Evolutionary conservation across 805 yeast species (phyloP).

Genomic region (Helenozyma rhizophorensis): DNA sequence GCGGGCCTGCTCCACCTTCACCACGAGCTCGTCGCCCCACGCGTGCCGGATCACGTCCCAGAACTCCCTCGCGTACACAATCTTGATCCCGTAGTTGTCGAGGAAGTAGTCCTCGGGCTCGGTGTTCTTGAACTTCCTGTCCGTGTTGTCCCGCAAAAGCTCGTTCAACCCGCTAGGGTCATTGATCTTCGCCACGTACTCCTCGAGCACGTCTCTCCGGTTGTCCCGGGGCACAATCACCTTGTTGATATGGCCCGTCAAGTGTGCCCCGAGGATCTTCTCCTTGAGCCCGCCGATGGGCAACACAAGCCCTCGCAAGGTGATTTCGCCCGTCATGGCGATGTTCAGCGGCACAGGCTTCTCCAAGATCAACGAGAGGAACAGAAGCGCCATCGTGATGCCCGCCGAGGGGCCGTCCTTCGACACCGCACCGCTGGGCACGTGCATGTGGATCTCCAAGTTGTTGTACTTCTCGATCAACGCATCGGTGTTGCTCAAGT

Average conservation of each 20-base stretch:
- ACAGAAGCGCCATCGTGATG: conserved; percentile 46
- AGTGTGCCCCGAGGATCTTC: conserved; percentile 73
- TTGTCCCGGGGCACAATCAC: conserved; percentile 71
- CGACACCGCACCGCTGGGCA: conserved; percentile 45
- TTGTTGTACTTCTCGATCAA: conserved; percentile 44
- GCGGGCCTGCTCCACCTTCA: conserved; percentile 13
- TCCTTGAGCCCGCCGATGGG: conserved; percentile 84
- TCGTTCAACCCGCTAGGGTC: conserved; percentile 30
- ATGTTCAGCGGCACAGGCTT: conserved; percentile 43
- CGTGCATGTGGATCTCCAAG: conserved; percentile 53
- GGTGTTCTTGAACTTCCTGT: conserved; percentile 24
- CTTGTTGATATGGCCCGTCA: conserved; percentile 51
- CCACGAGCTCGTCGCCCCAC: conserved; percentile 54
- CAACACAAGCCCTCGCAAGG: conserved; percentile 69
- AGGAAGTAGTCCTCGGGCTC: conserved; percentile 49
- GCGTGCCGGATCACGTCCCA: conserved; percentile 69
- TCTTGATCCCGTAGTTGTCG: conserved; percentile 52
- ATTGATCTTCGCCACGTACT: conserved; percentile 38
- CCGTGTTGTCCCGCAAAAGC: conserved; percentile 33
- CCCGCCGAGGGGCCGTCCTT: conserved; percentile 52
- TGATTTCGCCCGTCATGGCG: conserved; percentile 88
- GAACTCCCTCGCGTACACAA: conserved; percentile 69
- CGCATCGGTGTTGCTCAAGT: conserved; percentile 25
- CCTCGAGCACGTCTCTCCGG: conserved; percentile 62
- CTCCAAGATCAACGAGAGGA: conserved; percentile 39